Conservation (phyloP, 23 red algal genomes). For the Gracilaria vermiculophylla region DNA sequence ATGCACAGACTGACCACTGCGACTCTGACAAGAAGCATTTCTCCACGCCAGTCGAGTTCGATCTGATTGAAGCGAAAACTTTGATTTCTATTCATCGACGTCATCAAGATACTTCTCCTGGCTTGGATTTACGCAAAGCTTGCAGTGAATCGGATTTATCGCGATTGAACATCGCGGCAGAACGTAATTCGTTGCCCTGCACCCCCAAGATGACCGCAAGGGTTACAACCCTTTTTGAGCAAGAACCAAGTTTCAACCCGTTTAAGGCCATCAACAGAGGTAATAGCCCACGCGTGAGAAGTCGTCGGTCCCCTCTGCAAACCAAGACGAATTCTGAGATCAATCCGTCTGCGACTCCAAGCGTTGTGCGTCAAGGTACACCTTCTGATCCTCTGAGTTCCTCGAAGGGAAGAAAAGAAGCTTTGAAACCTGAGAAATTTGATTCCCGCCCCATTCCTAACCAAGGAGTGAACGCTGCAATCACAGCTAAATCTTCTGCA, state of each 20-base stretch:
- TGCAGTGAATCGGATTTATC: neutral
- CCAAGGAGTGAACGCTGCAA: no score
- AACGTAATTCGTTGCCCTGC: neutral
- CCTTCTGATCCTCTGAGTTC: neutral
- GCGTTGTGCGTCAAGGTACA: neutral
- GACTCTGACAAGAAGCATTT: neutral
- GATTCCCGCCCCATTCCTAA: no score
- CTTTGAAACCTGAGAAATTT: no score
- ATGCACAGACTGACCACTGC: no score
- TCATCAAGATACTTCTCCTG: neutral
- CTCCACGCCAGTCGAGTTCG: neutral
- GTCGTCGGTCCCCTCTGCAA: neutral
- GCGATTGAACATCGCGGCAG: neutral
- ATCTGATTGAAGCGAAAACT: neutral
- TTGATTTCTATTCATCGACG: neutral
- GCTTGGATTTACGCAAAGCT: neutral
- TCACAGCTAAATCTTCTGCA: neutral
- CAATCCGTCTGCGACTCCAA: neutral
- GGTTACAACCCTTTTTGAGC: neutral
- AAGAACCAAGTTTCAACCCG: neutral
- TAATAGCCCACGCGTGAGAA: neutral
- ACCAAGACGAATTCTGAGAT: neutral
- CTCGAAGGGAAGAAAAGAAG: neutral
- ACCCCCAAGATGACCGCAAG: neutral
- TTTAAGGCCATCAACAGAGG: neutral